Evolutionary conservation across 2,329 filamentous ascomycete genomes (phyloP), one percentile per base, ranked within the genome.

Genomic region (Penicillium capsulatum): DNA sequence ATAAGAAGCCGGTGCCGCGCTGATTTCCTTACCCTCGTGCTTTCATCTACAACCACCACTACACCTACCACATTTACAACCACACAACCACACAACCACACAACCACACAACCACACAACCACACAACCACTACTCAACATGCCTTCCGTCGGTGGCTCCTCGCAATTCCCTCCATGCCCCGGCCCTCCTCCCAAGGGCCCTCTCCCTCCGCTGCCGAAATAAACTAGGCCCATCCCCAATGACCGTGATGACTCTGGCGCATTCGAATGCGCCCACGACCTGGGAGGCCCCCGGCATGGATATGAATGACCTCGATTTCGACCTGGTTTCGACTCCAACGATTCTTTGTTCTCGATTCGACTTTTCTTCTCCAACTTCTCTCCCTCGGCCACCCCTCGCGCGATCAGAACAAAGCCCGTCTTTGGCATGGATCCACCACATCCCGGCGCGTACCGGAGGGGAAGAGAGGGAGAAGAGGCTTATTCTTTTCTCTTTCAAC

Each of bases 141-240:
- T 64, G 61, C 61, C 61, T 63, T 64, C 61, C 42, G 41, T 62
- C 53, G 58, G 56, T 47, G 52, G 54, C 39, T 42, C 51, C 31
- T 60, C 60, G 55, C 59, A 63, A 36, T 64, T 65, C 48, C 62
- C 62, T 58, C 62, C 62, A 38, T 65, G 62, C 55, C 62, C 62
- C 4, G 62, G 62, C 27, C 62, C 62, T 51, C 62, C 62, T 37
- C 62, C 62, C 36, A 63, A 62, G 60, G 62, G 62, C 36, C 62
- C 62, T 57, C 55, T 65, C 17, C 62, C 62, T 51, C 62, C 62
- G 38, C 54, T 65, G 45, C 62, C 62, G 24, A 65, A 65, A 55
- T 65, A 64, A 60, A 52, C 33, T 13, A 27, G 42, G 34, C 38
- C 40, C 34, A 40, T 44, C 36, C 45, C 45, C 50, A 51, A 62